phyloP scores from a whole-genome alignment of 1,139 yeast genomes.

The Pichia sp. region DNA sequence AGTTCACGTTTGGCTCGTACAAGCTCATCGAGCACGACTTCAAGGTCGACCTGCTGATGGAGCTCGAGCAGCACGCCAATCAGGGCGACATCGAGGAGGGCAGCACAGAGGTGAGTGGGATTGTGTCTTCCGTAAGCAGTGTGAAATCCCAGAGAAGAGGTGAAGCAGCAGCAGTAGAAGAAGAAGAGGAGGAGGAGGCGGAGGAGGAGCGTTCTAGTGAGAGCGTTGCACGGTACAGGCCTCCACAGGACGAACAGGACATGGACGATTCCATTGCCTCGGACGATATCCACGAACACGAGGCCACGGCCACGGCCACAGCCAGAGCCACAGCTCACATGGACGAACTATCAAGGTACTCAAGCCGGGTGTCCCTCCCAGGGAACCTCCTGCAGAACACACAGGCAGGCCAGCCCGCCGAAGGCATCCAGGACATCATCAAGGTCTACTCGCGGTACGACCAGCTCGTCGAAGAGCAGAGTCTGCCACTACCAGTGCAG shows the following conservation, averaged over 20 bases:
- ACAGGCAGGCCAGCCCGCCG: constrained; percentile 40
- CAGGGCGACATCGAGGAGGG: background rate
- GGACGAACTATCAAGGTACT: constrained; percentile 5
- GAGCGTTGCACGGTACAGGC: background rate
- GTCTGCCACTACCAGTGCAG: constrained; percentile 9
- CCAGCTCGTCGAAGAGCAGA: constrained; percentile 1
- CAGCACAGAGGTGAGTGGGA: background rate
- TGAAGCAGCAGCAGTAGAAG: too few species aligned
- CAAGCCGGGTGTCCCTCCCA: constrained; percentile 15
- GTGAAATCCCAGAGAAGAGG: background rate
- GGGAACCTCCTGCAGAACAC: constrained; percentile 30
- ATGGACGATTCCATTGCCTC: background rate
- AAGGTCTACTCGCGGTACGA: constrained; percentile 44
- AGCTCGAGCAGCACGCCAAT: background rate
- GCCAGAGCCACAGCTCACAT: background rate
- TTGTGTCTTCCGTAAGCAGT: background rate
- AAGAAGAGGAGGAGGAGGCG: background rate
- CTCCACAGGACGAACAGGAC: background rate
- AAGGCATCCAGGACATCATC: constrained; percentile 54
- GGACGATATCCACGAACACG: background rate
- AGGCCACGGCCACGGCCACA: background rate
- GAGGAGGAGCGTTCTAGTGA: background rate
- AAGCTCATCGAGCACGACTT: constrained; percentile 71
- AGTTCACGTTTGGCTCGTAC: constrained; percentile 76
- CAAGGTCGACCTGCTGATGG: constrained; percentile 33